Evolutionary conservation across 768 basidiomycete genomes (phyloP).

Genomic region (Leccinum barrowsii): DNA sequence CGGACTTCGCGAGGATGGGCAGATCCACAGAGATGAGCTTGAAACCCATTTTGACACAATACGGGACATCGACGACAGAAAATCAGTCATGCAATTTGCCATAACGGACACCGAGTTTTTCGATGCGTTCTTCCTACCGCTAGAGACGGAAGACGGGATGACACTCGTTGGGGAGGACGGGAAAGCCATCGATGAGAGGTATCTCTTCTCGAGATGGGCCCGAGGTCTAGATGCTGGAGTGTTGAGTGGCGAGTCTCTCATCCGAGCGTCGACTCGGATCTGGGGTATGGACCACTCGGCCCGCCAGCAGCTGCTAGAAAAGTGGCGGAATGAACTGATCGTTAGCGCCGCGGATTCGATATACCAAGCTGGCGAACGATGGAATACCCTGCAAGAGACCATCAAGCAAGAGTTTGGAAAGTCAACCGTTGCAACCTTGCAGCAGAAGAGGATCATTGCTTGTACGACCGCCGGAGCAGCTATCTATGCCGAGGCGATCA

Average conservation of each 20-base stretch:
- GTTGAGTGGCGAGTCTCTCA: slow-evolving; percentile 29
- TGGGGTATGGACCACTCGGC: slow-evolving; percentile 36
- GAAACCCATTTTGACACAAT: background rate
- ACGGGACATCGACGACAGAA: slow-evolving; percentile 25
- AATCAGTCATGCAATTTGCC: slow-evolving; percentile 42
- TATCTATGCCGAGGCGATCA: slow-evolving; percentile 47
- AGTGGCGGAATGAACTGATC: slow-evolving; percentile 37
- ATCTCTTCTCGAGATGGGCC: slow-evolving; percentile 49
- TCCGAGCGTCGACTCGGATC: slow-evolving; percentile 28
- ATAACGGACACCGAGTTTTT: slow-evolving; percentile 42
- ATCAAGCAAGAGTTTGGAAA: slow-evolving; percentile 35
- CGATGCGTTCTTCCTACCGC: slow-evolving; percentile 43
- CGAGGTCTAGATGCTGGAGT: slow-evolving; percentile 42
- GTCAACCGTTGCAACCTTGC: slow-evolving; percentile 33
- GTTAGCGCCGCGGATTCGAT: slow-evolving; percentile 32
- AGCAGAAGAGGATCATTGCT: slow-evolving; percentile 53
- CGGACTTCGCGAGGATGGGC: slow-evolving; percentile 28
- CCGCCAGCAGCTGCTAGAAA: slow-evolving; percentile 26
- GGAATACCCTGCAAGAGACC: slow-evolving; percentile 34
- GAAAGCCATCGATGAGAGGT: slow-evolving; percentile 31
- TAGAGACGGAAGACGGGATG: slow-evolving; percentile 41
- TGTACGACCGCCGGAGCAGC: slow-evolving; percentile 72
- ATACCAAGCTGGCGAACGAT: slow-evolving; percentile 27
- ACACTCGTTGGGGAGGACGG: slow-evolving; percentile 41
- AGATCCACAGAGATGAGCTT: slow-evolving; percentile 32